phyloP scores from a whole-genome alignment of 148 eudicot species.

The Rhododendron vialii region DNA sequence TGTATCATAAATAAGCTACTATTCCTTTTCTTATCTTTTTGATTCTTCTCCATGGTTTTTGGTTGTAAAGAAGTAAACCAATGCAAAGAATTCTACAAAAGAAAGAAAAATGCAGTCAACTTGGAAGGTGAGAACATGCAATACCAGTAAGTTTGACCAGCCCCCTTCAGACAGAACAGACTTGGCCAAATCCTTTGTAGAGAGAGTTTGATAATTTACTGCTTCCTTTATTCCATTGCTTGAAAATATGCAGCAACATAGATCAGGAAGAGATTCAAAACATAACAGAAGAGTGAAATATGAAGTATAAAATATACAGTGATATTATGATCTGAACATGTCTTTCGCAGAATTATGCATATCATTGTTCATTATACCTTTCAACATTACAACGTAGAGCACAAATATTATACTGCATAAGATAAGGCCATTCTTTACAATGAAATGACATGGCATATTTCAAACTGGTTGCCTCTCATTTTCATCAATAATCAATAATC shows the following conservation, averaged over 20 bases:
- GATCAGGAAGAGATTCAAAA: not conserved
- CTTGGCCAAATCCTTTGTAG: conserved; percentile 69
- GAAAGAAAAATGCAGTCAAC: conserved; percentile 3
- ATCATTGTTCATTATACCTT: not conserved
- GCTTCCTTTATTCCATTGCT: conserved; percentile 40
- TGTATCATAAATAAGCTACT: not conserved
- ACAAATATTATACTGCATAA: not conserved
- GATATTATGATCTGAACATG: not conserved
- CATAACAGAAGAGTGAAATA: not conserved
- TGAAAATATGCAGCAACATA: conserved; percentile 1
- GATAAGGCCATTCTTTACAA: not conserved
- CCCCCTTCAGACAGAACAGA: conserved; percentile 76
- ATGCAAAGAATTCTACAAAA: not conserved
- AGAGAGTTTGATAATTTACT: conserved; percentile 75
- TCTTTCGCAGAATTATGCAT: not conserved
- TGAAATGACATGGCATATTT: too few species aligned
- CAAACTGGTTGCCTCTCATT: too few species aligned
- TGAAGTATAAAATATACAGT: not conserved
- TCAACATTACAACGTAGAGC: not conserved
- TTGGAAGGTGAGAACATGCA: not conserved
- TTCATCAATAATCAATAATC: too few species aligned
- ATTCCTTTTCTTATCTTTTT: not conserved
- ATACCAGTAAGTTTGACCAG: conserved; percentile 85
- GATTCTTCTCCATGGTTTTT: not conserved
- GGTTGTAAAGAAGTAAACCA: not conserved